A percentile compares a stretch with the other conserved stretches of the same genome.
These are phyloP conservation scores for Aspergillus ochraceus DNA, from an alignment of 2,329 filamentous ascomycete genomes.

Conservation along the genomic window DNA sequence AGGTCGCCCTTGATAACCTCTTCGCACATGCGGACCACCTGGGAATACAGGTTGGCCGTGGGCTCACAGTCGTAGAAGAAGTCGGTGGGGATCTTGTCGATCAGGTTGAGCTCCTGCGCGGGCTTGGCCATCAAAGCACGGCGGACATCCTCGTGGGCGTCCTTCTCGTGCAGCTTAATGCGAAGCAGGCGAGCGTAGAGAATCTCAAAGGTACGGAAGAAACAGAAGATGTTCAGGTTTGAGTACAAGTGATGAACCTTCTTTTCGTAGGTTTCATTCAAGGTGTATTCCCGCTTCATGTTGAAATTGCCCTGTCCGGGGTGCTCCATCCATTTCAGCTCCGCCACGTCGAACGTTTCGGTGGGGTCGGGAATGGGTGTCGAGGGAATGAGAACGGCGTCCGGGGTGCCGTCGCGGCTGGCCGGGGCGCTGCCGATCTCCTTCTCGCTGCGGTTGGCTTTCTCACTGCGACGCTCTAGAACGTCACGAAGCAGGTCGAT, in stretches of 20 bases:
- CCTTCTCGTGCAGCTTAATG: constrained; percentile 75
- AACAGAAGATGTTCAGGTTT: constrained; percentile 89
- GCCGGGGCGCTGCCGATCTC: constrained; percentile 70
- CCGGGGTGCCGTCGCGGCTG: constrained; percentile 87
- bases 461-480: constrained; percentile 74
- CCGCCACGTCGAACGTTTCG: constrained; percentile 53
- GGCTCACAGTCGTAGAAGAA: constrained; percentile 70
- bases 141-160: constrained; percentile 71
- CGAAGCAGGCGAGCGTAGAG: constrained; percentile 80
- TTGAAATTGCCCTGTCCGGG: constrained; percentile 56
- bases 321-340: constrained; percentile 62
- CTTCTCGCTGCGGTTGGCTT: constrained; percentile 69
- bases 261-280: constrained; percentile 77
- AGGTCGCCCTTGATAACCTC: constrained; percentile 80
- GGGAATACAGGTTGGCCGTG: constrained; percentile 76
- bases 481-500: constrained; percentile 78
- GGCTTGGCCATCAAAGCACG: constrained; percentile 75
- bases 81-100: constrained; percentile 71
- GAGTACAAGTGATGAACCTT: constrained; percentile 86
- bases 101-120: constrained; percentile 78
- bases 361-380: constrained; percentile 50
- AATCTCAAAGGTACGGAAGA: constrained; percentile 91
- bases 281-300: constrained; percentile 65
- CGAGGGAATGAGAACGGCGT: constrained; percentile 53
- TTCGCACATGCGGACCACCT: constrained; percentile 81